Evolutionary conservation across 208 protist species (phyloP).

Genomic region (Trypanosoma melophagium): DNA sequence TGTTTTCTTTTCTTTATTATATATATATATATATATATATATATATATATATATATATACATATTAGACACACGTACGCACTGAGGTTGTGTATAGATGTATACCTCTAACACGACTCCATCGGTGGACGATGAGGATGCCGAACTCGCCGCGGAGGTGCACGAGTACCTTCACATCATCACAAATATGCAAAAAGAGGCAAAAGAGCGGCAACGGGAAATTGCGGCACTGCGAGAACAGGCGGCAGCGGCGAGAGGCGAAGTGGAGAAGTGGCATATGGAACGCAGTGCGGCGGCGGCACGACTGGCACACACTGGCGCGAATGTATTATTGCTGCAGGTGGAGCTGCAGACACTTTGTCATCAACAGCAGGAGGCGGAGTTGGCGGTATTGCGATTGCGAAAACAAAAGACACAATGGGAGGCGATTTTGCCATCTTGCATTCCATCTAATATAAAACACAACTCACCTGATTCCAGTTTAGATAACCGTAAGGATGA

Average conservation of each 20-base stretch:
- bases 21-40: not conserved
- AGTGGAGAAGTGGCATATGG: not conserved
- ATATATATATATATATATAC: not conserved
- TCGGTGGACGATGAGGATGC: constrained; percentile 1
- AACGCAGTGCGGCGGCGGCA: constrained; percentile 1
- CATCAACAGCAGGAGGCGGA: not conserved
- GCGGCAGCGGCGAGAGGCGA: not conserved
- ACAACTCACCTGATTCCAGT: not conserved
- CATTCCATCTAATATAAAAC: no score
- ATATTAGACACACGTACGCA: constrained; percentile 1
- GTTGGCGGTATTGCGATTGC: constrained; percentile 1
- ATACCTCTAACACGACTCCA: not conserved
- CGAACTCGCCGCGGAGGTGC: constrained; percentile 7
- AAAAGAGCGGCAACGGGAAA: constrained; percentile 7
- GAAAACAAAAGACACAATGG: not conserved
- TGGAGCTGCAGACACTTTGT: not conserved
- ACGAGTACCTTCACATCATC: constrained; percentile 25
- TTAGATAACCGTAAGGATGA: not conserved
- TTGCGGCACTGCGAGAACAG: constrained; percentile 7
- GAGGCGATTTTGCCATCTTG: not conserved
- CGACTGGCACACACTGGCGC: constrained; percentile 10
- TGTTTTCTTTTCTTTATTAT: not conserved
- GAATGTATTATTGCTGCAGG: constrained; percentile 12
- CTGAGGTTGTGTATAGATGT: not conserved
- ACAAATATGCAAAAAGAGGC: constrained; percentile 23